A percentile compares a stretch with the other conserved stretches of the same genome.
These are phyloP conservation scores for Oenanthe javanica DNA, from an alignment of 140 eudicot species.

Conservation along the genomic window DNA sequence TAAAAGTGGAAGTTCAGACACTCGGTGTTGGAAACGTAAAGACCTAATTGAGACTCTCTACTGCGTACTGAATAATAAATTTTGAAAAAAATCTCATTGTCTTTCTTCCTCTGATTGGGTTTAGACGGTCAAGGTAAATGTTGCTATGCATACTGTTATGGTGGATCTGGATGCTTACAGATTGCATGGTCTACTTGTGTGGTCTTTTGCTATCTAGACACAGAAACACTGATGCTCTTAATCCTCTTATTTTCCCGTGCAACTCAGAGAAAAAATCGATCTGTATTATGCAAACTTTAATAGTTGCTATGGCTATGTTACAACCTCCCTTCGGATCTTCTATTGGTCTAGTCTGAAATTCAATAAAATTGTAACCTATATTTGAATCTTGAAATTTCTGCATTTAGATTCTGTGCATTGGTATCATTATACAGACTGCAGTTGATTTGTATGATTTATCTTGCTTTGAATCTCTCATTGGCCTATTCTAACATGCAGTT, in stretches of 20 bases:
- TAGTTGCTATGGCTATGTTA: neutral
- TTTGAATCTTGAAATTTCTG: neutral
- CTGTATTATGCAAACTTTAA: neutral
- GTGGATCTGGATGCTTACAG: neutral
- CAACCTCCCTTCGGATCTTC: neutral
- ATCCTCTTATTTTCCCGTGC: neutral
- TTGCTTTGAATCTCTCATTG: neutral
- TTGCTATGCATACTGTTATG: neutral
- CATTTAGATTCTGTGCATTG: neutral
- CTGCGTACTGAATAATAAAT: neutral
- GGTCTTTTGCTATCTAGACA: neutral
- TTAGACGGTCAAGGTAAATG: neutral
- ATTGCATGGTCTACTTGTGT: neutral
- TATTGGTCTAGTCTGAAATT: neutral
- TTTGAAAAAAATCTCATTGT: neutral
- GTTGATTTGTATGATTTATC: neutral
- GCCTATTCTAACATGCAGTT: neutral
- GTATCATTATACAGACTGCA: neutral
- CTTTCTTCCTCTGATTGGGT: neutral
- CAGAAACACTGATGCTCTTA: neutral
- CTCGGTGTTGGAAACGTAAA: conserved; percentile 42
- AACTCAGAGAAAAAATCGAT: neutral
- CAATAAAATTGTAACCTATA: neutral
- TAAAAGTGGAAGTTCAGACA: conserved; percentile 64
- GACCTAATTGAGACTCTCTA: neutral